phyloP scores from a whole-genome alignment of 2,329 filamentous ascomycete species.

The Periglandula ipomoeae region DNA sequence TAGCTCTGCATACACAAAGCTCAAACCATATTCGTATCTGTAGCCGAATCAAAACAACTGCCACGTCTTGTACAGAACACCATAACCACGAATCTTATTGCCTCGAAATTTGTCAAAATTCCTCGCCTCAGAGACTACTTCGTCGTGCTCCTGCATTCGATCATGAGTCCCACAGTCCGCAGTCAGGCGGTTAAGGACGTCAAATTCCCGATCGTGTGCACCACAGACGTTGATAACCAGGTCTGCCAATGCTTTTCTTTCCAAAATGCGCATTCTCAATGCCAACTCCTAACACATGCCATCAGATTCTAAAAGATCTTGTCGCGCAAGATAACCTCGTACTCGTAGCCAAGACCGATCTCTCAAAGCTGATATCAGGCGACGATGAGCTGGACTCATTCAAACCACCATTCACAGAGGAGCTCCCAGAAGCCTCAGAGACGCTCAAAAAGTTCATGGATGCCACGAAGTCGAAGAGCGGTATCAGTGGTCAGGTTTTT shows the following conservation, averaged over 20 bases:
- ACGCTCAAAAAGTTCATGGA: neutral
- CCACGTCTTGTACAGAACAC: too few species aligned
- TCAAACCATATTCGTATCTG: too few species aligned
- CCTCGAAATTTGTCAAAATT: too few species aligned
- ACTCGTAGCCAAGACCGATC: neutral
- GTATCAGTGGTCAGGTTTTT: neutral
- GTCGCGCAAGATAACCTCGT: neutral
- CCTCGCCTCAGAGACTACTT: too few species aligned
- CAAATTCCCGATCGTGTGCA: slow-evolving; percentile 1
- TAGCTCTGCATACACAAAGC: too few species aligned
- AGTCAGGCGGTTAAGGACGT: neutral
- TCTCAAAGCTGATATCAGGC: neutral
- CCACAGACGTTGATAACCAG: neutral
- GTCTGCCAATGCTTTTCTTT: neutral
- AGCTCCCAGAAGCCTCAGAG: neutral
- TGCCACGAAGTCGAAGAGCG: neutral
- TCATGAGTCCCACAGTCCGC: neutral
- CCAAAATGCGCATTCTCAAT: neutral
- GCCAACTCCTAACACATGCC: neutral
- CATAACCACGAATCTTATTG: too few species aligned
- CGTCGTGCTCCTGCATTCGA: too few species aligned
- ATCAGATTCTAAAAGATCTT: neutral
- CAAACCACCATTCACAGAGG: neutral
- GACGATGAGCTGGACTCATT: neutral
- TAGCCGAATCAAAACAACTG: too few species aligned